Conservation (phyloP, 495 filamentous ascomycete genomes). For the Pseudevernia furfuracea region DNA sequence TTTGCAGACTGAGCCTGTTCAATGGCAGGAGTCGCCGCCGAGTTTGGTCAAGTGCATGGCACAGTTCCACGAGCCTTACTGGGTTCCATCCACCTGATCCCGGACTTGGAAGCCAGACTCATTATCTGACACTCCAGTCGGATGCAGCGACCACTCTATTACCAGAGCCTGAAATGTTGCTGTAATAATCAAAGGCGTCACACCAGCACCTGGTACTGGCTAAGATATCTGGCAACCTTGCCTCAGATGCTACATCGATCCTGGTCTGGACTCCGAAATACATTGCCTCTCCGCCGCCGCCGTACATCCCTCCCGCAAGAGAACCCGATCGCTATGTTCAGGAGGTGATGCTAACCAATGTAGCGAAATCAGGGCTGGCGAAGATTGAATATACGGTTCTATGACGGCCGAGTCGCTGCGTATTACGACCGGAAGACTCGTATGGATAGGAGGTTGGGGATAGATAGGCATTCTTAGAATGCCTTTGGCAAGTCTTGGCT, state of each 20-base stretch:
- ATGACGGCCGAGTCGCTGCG: neutral
- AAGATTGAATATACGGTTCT: neutral
- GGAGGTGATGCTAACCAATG: no score
- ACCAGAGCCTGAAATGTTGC: neutral
- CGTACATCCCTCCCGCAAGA: no score
- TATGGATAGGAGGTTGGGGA: neutral
- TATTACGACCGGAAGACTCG: neutral
- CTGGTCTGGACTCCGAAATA: neutral
- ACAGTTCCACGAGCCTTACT: neutral
- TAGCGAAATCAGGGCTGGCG: neutral
- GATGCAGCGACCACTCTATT: neutral
- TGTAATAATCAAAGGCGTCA: neutral
- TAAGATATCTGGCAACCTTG: no score
- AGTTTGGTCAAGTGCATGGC: slow-evolving; percentile 1
- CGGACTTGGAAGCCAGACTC: neutral
- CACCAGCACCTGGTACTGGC: neutral
- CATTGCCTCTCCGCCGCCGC: no score
- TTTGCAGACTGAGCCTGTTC: neutral
- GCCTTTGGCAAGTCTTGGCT: no score
- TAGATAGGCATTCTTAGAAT: no score
- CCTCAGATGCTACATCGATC: neutral
- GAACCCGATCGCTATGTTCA: no score
- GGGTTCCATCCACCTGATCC: neutral
- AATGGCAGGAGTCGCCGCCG: neutral
- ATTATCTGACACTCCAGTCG: neutral